Evolutionary conservation across 2,329 filamentous ascomycete genomes (phyloP).

Genomic region (Talaromyces amestolkiae): DNA sequence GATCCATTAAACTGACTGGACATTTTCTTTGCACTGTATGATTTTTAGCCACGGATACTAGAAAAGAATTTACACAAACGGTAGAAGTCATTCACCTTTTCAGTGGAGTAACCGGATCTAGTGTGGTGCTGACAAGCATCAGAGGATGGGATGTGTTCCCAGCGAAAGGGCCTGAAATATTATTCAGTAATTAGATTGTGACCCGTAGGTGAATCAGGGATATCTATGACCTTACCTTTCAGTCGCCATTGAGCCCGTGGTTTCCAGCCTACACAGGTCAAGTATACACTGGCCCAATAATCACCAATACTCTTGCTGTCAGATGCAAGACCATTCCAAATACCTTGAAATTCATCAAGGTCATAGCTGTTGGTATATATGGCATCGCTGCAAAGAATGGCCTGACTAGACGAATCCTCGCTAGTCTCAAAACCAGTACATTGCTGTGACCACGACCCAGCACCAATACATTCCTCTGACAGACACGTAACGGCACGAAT

Average conservation of each 20-base stretch:
- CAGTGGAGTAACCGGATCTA: conserved; percentile 24
- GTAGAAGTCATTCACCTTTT: background rate
- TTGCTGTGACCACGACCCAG: conserved; percentile 33
- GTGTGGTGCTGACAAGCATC: conserved; percentile 21
- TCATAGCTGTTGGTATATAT: conserved; percentile 25
- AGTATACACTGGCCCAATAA: conserved; percentile 39
- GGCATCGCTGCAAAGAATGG: conserved; percentile 34
- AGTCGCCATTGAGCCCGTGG: conserved; percentile 35
- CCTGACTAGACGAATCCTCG: conserved; percentile 29
- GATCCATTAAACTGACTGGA: conserved; percentile 25
- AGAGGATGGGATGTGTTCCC: conserved; percentile 22
- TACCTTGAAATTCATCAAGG: conserved; percentile 23
- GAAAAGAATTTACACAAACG: background rate
- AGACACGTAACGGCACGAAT: conserved; percentile 28
- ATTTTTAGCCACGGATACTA: background rate
- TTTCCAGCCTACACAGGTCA: conserved; percentile 41
- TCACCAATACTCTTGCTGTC: conserved; percentile 33
- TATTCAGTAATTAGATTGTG: background rate
- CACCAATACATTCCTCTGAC: conserved; percentile 28
- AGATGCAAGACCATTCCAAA: conserved; percentile 26
- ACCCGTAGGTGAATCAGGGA: background rate
- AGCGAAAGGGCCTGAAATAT: conserved; percentile 18
- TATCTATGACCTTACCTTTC: conserved; percentile 26
- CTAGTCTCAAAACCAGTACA: conserved; percentile 30
- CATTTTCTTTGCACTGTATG: conserved; percentile 21